A percentile compares a stretch with the other conserved stretches of the same genome.
Conservation (phyloP, 2,329 filamentous ascomycete genomes). For the Aspergillus ibericus region DNA sequence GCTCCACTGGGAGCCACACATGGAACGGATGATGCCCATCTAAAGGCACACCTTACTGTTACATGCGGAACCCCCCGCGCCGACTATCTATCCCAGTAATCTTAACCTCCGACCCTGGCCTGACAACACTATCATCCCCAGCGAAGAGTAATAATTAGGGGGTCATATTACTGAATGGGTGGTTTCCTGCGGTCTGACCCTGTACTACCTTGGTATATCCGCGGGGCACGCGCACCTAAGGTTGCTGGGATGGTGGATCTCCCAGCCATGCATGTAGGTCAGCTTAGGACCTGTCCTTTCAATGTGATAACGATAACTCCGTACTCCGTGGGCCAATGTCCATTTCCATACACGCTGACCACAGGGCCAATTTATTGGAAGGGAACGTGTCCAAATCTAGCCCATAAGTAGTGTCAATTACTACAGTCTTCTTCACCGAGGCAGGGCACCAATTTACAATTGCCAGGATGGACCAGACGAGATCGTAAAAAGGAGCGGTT, state of each 20-base stretch:
- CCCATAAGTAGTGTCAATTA: not conserved
- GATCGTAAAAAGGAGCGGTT: slow-evolving; percentile 9
- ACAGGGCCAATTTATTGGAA: not conserved
- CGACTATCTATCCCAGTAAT: slow-evolving; percentile 7
- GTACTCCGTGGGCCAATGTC: not conserved
- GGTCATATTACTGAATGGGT: not conserved
- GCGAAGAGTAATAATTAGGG: slow-evolving; percentile 2
- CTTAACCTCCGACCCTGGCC: slow-evolving; percentile 6
- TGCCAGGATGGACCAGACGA: not conserved
- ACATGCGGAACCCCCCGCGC: slow-evolving; percentile 16
- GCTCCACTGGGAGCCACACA: slow-evolving; percentile 18
- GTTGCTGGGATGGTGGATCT: not conserved
- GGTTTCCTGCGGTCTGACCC: not conserved
- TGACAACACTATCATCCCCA: slow-evolving; percentile 4
- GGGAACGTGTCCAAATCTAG: not conserved
- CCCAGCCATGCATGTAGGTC: slow-evolving; percentile 2
- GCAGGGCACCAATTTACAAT: not conserved
- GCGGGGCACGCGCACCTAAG: not conserved
- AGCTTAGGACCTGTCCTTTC: slow-evolving; percentile 2
- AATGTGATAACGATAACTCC: slow-evolving; percentile 4
- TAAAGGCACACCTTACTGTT: slow-evolving; percentile 10
- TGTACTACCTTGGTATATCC: not conserved
- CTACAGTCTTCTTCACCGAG: not conserved
- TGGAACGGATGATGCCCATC: slow-evolving; percentile 15
- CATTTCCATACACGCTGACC: not conserved